Conservation (phyloP, 116 monocot species). For the Cymodocea nodosa region DNA sequence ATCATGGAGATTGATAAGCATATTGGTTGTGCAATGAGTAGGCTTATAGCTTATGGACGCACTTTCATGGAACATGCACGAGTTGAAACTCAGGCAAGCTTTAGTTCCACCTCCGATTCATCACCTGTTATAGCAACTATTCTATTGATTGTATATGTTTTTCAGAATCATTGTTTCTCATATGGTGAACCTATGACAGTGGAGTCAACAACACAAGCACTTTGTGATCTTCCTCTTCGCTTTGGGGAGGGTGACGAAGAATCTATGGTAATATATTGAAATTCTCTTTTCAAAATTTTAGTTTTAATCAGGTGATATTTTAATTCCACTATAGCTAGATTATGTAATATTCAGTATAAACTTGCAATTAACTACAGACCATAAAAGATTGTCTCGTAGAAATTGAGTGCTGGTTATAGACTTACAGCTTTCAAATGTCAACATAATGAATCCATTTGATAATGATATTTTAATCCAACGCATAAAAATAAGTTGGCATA, state of each 20-base stretch:
- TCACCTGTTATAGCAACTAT: neutral
- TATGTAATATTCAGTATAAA: too few species aligned
- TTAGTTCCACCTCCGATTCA: neutral
- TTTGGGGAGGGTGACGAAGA: slow-evolving; percentile 99
- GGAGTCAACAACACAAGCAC: slow-evolving; percentile 90
- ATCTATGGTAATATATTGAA: slow-evolving; percentile 43
- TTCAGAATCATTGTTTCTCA: slow-evolving; percentile 96
- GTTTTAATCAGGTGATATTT: too few species aligned
- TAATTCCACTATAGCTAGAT: too few species aligned
- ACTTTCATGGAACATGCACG: slow-evolving; percentile 94
- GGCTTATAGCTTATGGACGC: slow-evolving; percentile 87
- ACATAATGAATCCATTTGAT: too few species aligned
- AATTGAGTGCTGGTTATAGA: too few species aligned
- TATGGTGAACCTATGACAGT: slow-evolving; percentile 91
- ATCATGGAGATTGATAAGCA: slow-evolving; percentile 98
- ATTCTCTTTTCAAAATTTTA: neutral
- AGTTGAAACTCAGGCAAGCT: slow-evolving; percentile 80
- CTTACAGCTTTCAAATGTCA: too few species aligned
- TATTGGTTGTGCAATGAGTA: slow-evolving; percentile 96
- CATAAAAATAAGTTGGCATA: too few species aligned
- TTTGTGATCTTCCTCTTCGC: slow-evolving; percentile 92
- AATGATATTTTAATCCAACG: too few species aligned
- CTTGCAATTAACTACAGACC: too few species aligned
- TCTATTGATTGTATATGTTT: neutral
- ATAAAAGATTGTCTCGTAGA: too few species aligned